phyloP scores from a whole-genome alignment of 1,284 basidiomycete species.

The Coniferiporia weirii region DNA sequence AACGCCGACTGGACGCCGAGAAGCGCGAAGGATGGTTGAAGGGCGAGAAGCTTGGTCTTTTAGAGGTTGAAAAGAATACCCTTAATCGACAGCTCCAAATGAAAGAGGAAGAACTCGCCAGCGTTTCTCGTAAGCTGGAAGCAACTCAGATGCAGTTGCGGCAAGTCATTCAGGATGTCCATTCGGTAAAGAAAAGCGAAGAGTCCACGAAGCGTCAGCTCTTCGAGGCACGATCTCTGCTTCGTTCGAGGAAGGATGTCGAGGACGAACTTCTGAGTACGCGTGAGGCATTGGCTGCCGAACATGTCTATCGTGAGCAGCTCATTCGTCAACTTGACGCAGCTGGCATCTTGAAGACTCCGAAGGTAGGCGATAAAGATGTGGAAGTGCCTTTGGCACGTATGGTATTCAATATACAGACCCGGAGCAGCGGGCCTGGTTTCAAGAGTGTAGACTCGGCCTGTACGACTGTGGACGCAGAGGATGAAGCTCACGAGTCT shows the following conservation, averaged over 20 bases:
- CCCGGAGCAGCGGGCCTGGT: constrained; percentile 39
- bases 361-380: constrained; percentile 7
- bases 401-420: constrained; percentile 19
- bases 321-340: constrained; percentile 13
- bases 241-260: constrained; percentile 26
- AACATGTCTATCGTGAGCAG: constrained; percentile 7
- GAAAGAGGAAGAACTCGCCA: constrained; percentile 9
- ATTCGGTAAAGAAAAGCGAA: constrained; percentile 29
- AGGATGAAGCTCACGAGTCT: constrained; percentile 42
- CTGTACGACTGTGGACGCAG: constrained; percentile 58
- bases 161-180: constrained; percentile 31
- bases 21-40: constrained; percentile 72
- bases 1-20: constrained; percentile 63
- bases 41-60: constrained; percentile 52
- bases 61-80: constrained; percentile 56
- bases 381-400: background rate
- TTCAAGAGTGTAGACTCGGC: constrained; percentile 62
- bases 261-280: constrained; percentile 23
- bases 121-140: constrained; percentile 42
- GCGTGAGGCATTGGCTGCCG: constrained; percentile 10
- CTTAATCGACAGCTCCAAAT: constrained; percentile 9
- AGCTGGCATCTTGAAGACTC: constrained; percentile 14
- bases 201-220: constrained; percentile 26
- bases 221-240: constrained; percentile 31
- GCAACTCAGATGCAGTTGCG: constrained; percentile 34